These are phyloP conservation scores for Alternaria viburni DNA, from an alignment of 2,329 filamentous ascomycete species.

Conservation along the genomic window DNA sequence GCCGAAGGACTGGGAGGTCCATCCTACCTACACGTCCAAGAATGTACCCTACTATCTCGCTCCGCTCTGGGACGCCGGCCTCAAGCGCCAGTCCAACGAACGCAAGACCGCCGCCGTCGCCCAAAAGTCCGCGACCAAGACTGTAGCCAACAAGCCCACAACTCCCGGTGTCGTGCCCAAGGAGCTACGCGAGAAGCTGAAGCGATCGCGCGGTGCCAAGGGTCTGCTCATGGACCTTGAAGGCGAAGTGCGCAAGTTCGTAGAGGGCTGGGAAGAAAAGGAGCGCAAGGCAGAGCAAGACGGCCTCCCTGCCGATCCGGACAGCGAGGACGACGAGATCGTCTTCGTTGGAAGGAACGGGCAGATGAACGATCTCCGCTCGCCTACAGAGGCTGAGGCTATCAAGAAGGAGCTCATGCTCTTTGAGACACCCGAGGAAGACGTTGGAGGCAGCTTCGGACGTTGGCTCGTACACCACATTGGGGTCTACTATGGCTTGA, in stretches of 20 bases:
- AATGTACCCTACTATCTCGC: slow-evolving; percentile 88
- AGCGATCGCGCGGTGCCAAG: slow-evolving; percentile 78
- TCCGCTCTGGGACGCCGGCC: slow-evolving; percentile 75
- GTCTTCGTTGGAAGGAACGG: slow-evolving; percentile 81
- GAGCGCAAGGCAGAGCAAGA: slow-evolving; percentile 56
- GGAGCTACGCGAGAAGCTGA: slow-evolving; percentile 80
- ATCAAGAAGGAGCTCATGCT: slow-evolving; percentile 71
- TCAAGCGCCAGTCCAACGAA: slow-evolving; percentile 54
- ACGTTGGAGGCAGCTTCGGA: slow-evolving; percentile 80
- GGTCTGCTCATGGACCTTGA: slow-evolving; percentile 84
- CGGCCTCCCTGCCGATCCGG: slow-evolving; percentile 55
- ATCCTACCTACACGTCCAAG: slow-evolving; percentile 79
- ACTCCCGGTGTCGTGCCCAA: slow-evolving; percentile 68
- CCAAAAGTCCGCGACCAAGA: slow-evolving; percentile 45
- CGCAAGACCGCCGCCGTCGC: slow-evolving; percentile 42
- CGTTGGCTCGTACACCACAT: slow-evolving; percentile 94
- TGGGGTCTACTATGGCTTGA: slow-evolving; percentile 87
- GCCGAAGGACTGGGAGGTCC: slow-evolving; percentile 81
- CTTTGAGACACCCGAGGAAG: slow-evolving; percentile 79
- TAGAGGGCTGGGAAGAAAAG: slow-evolving; percentile 66
- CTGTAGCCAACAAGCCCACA: slow-evolving; percentile 50
- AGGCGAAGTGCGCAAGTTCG: slow-evolving; percentile 78
- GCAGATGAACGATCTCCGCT: slow-evolving; percentile 65
- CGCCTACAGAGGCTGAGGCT: slow-evolving; percentile 58
- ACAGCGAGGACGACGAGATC: slow-evolving; percentile 80